phyloP scores from a whole-genome alignment of 345 rosid genomes.

The Acer negundo region DNA sequence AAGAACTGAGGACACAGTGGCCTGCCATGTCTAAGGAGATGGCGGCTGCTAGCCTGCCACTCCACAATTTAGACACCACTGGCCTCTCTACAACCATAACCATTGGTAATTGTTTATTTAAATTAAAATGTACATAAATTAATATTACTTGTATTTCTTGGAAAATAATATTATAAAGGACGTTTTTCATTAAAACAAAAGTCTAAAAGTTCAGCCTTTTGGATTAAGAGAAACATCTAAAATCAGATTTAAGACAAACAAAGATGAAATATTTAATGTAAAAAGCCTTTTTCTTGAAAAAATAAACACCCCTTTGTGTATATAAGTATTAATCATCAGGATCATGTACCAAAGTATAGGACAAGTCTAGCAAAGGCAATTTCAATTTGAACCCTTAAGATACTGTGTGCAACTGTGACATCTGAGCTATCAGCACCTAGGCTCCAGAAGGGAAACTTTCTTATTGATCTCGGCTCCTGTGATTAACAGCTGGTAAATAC shows the following conservation, averaged over 20 bases:
- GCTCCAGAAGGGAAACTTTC: background rate
- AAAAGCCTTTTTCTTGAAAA: background rate
- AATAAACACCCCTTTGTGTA: background rate
- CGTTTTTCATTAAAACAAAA: too few relatives aligned
- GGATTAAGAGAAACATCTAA: background rate
- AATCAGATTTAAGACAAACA: background rate
- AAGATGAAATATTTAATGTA: background rate
- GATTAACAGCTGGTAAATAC: slow-evolving; percentile 18
- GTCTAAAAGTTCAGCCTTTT: too few relatives aligned
- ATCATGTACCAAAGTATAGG: background rate
- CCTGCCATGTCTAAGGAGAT: background rate
- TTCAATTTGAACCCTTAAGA: background rate
- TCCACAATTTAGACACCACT: background rate
- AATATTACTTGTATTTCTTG: too few relatives aligned
- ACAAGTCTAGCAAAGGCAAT: background rate
- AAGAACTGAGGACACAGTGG: background rate
- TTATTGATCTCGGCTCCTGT: slow-evolving; percentile 5
- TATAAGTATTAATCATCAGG: background rate
- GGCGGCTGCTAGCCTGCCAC: background rate
- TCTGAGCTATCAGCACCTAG: background rate
- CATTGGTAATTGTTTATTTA: background rate
- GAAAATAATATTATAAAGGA: too few relatives aligned
- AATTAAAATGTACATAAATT: too few relatives aligned
- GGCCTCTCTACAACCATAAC: background rate
- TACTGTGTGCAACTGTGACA: background rate